Evolutionary conservation across 495 filamentous ascomycete genomes (phyloP), one percentile per base, ranked within the genome.

Genomic region (Penicillium cosmopolitanum): DNA sequence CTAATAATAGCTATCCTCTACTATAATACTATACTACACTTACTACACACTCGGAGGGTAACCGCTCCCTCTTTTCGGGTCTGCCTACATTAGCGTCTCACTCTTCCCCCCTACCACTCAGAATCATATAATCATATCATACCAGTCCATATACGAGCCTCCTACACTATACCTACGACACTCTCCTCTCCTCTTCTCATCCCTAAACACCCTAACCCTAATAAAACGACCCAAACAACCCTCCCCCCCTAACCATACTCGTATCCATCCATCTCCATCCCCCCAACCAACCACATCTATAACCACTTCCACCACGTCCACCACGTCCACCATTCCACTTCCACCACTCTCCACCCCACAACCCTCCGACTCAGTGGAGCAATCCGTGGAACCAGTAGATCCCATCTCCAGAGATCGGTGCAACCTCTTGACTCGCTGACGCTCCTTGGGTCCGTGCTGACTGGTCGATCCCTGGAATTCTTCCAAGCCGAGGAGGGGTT

Each of bases 401-500:
- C 65, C 59, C 63, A 63, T 67, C 67, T 70, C 65, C 66, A 66
- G 67, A 69, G 63, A 69, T 67, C 66, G 58, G 58, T 74, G 67
- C 67, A 67, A 67, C 67, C 63, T 61, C 58, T 65, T 62, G 56
- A 58, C 65, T 69, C 56, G 56, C 54, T 64, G 63, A 68, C 62
- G 23, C 28, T 66, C 60, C 56, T 58, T 47, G 28, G 74, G 74
- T 66, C 74, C 71, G 74, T 77, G 74, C 74, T 75, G 64, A 50
- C 34, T 43, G 72, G 68, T 31, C 70, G 74, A 77, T 77, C 74
- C 69, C 57, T 72, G 66, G 63, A 67, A 57, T 64, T 31, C 28
- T 9, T 31, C 28, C 28, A 31, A 23, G 23, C 61, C 54, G 58
- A 60, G 57, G 67, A 66, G 66, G 66, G 68, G 73, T 71, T 64